Base-by-base conservation (phyloP, 2,329 filamentous ascomycete species). In the Ceratocystis papillata region DNA sequence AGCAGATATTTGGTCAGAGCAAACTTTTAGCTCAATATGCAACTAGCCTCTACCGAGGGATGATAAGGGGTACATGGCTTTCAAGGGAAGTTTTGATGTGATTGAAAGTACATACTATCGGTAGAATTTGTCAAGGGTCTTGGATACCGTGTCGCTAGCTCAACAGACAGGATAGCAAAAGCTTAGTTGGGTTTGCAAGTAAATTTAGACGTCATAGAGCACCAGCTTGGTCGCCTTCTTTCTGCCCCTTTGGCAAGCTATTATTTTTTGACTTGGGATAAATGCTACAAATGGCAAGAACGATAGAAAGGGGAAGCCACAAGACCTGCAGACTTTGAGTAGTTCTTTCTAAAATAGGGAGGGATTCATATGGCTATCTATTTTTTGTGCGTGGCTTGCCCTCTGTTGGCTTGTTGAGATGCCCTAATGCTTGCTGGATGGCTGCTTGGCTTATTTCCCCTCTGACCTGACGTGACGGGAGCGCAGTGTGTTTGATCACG, bases 11-110 rank as follows among this genome's bases (percentile, higher is more conserved):
- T 57, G 53, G 53, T 30, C 25, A 28, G 55, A 28, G 55, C 55
- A 59, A 59, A 59, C 15, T 59, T 59, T 59, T 59, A 59, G 55
- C 55, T 59, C 28, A 20, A 20, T 20, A 33, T 59, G 55, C 55
- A 59, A 17, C 55, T 8, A 4, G 25, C 55, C 28, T 33, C 55
- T 30, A 37, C 55, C 28, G 55, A 59, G 7, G n/a, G 5, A n/a
- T 59, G 55, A 1, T 59, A 59, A 59, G 55, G 17, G 17, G 55
- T 59, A 59, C 55, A 59, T 37, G 3, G 28, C n/a, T 41, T 41
- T 12, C 25, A 20, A 25, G 5, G 1, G 28, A 2, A 33, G 8
- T 7, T 59, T 59, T 37, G 6, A 3, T n/a, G 17, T 4, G 25
- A 10, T 20, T 28, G 3, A 8, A 33, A 8, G 55, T 59, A 59